These are phyloP conservation scores for Hsuehochloa calcarea DNA, from an alignment of 176 grass and related monocot genomes.

Conservation along the genomic window DNA sequence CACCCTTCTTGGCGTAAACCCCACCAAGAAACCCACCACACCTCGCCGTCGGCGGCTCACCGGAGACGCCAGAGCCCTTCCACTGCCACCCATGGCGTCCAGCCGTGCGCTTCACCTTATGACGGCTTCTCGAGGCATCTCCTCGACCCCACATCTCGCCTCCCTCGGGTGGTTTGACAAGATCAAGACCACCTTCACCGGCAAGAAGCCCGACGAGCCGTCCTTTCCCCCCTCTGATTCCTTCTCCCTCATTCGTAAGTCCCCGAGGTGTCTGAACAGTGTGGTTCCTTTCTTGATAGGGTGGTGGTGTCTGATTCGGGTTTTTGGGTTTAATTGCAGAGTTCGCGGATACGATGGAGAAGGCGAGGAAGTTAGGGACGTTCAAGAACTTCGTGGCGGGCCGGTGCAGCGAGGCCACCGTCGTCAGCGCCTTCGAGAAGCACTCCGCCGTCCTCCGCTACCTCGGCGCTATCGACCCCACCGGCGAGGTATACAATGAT, in stretches of 20 bases:
- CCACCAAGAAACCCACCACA: not conserved
- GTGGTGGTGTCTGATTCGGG: not conserved
- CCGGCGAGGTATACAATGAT: conserved; percentile 49
- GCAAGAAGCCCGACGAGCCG: conserved; percentile 46
- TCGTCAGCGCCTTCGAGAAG: conserved; percentile 60
- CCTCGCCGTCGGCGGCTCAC: conserved; percentile 12
- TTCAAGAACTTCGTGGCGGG: conserved; percentile 83
- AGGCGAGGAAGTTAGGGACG: conserved; percentile 63
- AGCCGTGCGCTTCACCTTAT: conserved; percentile 41
- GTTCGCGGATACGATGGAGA: conserved; percentile 86
- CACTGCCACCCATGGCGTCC: conserved; percentile 26
- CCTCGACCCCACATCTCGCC: conserved; percentile 61
- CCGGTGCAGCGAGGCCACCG: conserved; percentile 58
- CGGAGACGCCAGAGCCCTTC: not conserved
- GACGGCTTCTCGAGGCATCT: conserved; percentile 52
- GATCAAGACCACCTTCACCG: conserved; percentile 87
- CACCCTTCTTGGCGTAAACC: not conserved
- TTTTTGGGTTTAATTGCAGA: conserved; percentile 36
- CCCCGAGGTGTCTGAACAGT: not conserved
- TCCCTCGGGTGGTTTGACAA: conserved; percentile 89
- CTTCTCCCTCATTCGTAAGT: conserved; percentile 72
- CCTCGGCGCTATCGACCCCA: conserved; percentile 62
- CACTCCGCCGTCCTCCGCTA: conserved; percentile 71
- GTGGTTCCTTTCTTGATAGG: not conserved
- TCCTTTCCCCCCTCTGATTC: conserved; percentile 15